Evolutionary conservation across 257 asterid genomes (phyloP), one percentile per base, ranked within the genome.

Genomic region (Marsdenia floribunda): DNA sequence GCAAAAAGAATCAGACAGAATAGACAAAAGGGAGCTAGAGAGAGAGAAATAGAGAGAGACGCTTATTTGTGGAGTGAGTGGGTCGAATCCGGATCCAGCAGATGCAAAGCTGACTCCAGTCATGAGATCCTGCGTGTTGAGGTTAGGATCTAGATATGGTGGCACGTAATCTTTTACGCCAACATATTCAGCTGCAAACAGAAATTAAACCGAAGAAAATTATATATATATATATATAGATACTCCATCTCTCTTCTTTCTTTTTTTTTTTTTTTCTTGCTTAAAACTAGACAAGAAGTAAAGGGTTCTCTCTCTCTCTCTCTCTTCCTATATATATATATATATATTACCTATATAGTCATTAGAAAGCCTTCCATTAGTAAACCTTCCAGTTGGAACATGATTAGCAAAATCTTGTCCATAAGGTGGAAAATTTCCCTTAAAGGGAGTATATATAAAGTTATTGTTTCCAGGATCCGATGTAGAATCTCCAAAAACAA

Each of bases 81-180:
- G 95, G 87, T 89, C 96, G 75, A 77, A 91, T 68, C 98, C 97
- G n/a, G 93, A 85, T 68, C 93, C 96, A 9, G 97, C 95, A 22
- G 97, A 93, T 21, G 96, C 98, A 72, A 93, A 93, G 79, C 96
- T 89, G 84, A 91, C 97, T 57, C 98, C 98, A 68, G 68, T 87
- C 57, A 75, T 74, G 38, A 88, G 87, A 19, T 91, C 97, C 16
- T 88, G 79, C 50, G 38, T 73, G 76, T 72, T 84, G 37, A 89
- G 87, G 0, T 70, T 80, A 7, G 93, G 90, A 81, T 91, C 93
- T 78, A 91, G 73, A 76, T 86, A 93, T 16, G 96, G 85, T 35
- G 97, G 97, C 70, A 91, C 89, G 47, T 72, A 72, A 9, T 87
- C 90, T 74, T 93, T 91, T 37, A 88, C 40, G 15, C 96, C 96